A percentile compares a stretch with the other conserved stretches of the same genome.
These are phyloP conservation scores for Symbiodinium pilosum DNA, from an alignment of 73 alveolate genomes.

Conservation along the genomic window DNA sequence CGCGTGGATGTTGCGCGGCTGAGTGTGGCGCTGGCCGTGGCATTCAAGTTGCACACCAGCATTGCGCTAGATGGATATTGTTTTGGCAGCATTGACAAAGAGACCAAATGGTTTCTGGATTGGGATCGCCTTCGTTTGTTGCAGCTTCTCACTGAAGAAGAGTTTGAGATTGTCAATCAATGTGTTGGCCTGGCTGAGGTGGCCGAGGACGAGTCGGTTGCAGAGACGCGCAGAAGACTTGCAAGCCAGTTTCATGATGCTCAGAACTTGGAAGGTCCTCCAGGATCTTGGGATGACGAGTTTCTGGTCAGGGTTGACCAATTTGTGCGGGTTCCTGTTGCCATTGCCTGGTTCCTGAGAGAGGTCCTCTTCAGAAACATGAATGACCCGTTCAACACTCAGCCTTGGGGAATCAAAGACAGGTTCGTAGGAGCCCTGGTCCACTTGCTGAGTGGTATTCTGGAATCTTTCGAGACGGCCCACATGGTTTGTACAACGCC, in stretches of 20 bases:
- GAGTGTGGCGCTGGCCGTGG: neutral
- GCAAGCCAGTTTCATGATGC: conserved; percentile 4
- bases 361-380: conserved; percentile 10
- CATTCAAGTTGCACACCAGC: neutral
- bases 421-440: neutral
- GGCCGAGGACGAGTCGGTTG: neutral
- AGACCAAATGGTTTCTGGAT: neutral
- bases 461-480: neutral
- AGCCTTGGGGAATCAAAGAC: neutral
- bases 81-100: neutral
- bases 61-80: neutral
- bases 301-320: neutral
- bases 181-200: conserved; percentile 4
- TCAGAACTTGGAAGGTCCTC: neutral
- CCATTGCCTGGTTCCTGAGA: neutral
- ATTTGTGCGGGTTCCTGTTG: neutral
- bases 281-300: neutral
- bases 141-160: neutral
- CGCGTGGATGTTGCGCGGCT: neutral
- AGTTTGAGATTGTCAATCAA: neutral
- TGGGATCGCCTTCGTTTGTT: neutral
- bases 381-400: conserved; percentile 1
- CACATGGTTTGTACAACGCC: neutral
- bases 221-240: neutral
- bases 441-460: neutral